Conservation (phyloP, 768 basidiomycete genomes). For the Roridomyces roridus region DNA sequence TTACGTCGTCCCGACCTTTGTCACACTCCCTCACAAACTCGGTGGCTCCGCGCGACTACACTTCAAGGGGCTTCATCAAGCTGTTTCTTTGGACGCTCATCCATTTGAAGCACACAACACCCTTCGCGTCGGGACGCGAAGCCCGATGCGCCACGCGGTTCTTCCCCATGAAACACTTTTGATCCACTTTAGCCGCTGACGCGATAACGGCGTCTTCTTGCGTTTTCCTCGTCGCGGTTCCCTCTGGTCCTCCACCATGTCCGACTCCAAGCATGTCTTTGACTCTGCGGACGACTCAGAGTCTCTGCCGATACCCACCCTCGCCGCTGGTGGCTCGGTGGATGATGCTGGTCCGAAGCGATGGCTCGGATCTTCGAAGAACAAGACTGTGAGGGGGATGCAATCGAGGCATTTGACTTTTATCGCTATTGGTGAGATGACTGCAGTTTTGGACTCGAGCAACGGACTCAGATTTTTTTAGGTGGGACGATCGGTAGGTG, state of each 20-base stretch:
- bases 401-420: slow-evolving; percentile 20
- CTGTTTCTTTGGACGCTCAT: too few relatives aligned
- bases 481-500: slow-evolving; percentile 16
- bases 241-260: neutral
- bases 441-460: neutral
- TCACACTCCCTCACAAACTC: too few relatives aligned
- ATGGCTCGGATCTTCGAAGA: slow-evolving; percentile 14
- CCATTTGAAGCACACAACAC: too few relatives aligned
- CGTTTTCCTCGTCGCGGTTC: too few relatives aligned
- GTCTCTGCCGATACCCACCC: slow-evolving; percentile 9
- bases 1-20: too few relatives aligned
- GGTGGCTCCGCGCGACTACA: too few relatives aligned
- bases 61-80: too few relatives aligned
- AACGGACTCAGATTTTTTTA: neutral
- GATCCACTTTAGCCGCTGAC: neutral
- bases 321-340: neutral
- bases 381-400: slow-evolving; percentile 17
- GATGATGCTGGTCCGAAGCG: neutral
- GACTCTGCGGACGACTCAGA: neutral
- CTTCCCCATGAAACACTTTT: too few relatives aligned
- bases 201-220: neutral
- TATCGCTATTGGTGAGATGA: slow-evolving; percentile 12
- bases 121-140: too few relatives aligned
- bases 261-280: neutral
- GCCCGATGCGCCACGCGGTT: too few relatives aligned